phyloP scores from a whole-genome alignment of 768 basidiomycete species.

The Boletus pseudo-olivaceus region DNA sequence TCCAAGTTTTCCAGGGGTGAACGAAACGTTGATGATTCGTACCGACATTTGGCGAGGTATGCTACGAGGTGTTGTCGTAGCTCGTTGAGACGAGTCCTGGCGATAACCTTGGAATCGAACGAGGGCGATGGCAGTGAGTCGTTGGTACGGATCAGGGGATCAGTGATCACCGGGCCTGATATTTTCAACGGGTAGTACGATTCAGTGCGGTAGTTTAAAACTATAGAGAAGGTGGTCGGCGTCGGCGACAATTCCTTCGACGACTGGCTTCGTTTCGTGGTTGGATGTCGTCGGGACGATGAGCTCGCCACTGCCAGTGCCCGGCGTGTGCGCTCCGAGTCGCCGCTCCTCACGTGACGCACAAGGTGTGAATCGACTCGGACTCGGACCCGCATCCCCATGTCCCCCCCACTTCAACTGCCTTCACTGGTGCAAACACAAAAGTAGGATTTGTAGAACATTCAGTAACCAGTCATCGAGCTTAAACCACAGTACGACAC shows the following conservation, averaged over 20 bases:
- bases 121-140: conserved; percentile 34
- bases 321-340: too few relatives aligned
- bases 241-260: conserved; percentile 70
- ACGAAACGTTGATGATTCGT: neutral
- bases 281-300: conserved; percentile 9
- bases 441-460: too few relatives aligned
- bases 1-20: too few relatives aligned
- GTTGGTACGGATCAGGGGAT: conserved; percentile 34
- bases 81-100: conserved; percentile 69
- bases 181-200: conserved; percentile 63
- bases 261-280: conserved; percentile 54
- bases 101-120: conserved; percentile 60
- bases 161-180: conserved; percentile 31
- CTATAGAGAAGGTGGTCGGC: conserved; percentile 82
- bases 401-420: too few relatives aligned
- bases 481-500: too few relatives aligned
- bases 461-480: too few relatives aligned
- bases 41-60: conserved; percentile 71
- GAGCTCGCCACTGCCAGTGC: conserved; percentile 1
- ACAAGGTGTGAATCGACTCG: too few relatives aligned
- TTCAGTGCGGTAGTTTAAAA: conserved; percentile 83
- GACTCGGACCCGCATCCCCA: too few relatives aligned
- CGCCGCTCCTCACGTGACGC: too few relatives aligned
- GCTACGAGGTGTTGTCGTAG: conserved; percentile 66
- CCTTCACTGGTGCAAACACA: too few relatives aligned